Base-by-base conservation (phyloP, 2,329 filamentous ascomycete genomes). In the Exophiala sp. region DNA sequence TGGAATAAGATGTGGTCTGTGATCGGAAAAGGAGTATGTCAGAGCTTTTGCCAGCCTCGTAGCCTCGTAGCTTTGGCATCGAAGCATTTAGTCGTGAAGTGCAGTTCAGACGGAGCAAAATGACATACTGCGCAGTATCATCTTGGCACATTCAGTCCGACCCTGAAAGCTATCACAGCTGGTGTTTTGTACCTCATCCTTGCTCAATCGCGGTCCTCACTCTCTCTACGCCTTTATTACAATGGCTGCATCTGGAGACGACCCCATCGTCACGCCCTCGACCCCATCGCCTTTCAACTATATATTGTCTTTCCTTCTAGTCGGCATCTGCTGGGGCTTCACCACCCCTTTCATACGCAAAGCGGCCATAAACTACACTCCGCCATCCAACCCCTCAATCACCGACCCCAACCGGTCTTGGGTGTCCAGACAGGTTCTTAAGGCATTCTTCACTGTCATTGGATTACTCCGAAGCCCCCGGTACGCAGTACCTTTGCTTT, bases 341-440 rank as follows among this genome's bases (percentile, higher is more conserved):
- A 96, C 90, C 1, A 95, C 90, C 16, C 86, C 87, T 51, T 96
- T 97, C 75, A 95, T 97, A 78, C 86, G 91, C 20, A 83, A 83
- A 58, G 92, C 92, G 8, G 91, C 92, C 1, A 80, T 87, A 45
- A 80, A 85, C 57, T 91, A 94, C 74, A 82, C 77, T 50, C 85
- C 86, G 2, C 78, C 82, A 60, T 47, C 55, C 5, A 68, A 41
- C 61, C 66, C 40, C 47, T 72, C 57, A 60, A 62, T 44, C 66
- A 70, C 61, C 65, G 66, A 52, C 66, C 62, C 59, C 47, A 57
- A 55, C 68, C 70, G 61, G 41, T 85, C 84, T 51, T 85, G 81
- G 78, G 47, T 89, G 11, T 83, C 80, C 66, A 74, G 76, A 50
- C 87, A 82, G 65, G 58, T 87, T 1, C 81, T 84, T 59, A 80